phyloP scores from a whole-genome alignment of 805 yeast species.

The Pachysolen tannophilus region DNA sequence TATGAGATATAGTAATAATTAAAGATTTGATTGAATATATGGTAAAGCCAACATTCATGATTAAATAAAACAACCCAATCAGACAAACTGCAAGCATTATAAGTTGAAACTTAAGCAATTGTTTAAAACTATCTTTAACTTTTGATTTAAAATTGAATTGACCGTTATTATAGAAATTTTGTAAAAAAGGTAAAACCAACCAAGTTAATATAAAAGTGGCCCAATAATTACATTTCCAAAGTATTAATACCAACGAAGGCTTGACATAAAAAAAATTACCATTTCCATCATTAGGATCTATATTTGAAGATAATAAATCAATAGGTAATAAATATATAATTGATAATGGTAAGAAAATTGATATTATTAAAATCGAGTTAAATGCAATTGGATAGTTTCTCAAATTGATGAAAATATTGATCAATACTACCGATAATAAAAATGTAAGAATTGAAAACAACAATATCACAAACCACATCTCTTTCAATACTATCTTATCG shows the following conservation, averaged over 20 bases:
- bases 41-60: slow-evolving; percentile 32
- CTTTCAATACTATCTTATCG: background rate
- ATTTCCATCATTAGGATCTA: slow-evolving; percentile 20
- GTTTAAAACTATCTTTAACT: slow-evolving; percentile 47
- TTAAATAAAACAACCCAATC: slow-evolving; percentile 50
- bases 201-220: slow-evolving; percentile 72
- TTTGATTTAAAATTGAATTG: slow-evolving; percentile 38
- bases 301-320: slow-evolving; percentile 54
- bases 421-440: slow-evolving; percentile 23
- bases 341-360: slow-evolving; percentile 70
- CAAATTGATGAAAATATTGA: slow-evolving; percentile 27
- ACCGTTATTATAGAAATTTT: slow-evolving; percentile 68
- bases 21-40: slow-evolving; percentile 53
- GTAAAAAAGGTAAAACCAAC: slow-evolving; percentile 64
- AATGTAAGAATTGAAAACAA: slow-evolving; percentile 18
- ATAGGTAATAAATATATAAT: slow-evolving; percentile 67
- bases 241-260: slow-evolving; percentile 35
- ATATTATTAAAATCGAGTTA: slow-evolving; percentile 39
- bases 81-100: slow-evolving; percentile 44
- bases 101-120: slow-evolving; percentile 54
- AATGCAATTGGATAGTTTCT: slow-evolving; percentile 32
- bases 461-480: slow-evolving; percentile 18
- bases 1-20: slow-evolving; percentile 69
- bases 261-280: slow-evolving; percentile 35
- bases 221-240: slow-evolving; percentile 81